These are phyloP conservation scores for Moesziomyces globuligerus DNA, from an alignment of 1,284 basidiomycete species.

Conservation along the genomic window DNA sequence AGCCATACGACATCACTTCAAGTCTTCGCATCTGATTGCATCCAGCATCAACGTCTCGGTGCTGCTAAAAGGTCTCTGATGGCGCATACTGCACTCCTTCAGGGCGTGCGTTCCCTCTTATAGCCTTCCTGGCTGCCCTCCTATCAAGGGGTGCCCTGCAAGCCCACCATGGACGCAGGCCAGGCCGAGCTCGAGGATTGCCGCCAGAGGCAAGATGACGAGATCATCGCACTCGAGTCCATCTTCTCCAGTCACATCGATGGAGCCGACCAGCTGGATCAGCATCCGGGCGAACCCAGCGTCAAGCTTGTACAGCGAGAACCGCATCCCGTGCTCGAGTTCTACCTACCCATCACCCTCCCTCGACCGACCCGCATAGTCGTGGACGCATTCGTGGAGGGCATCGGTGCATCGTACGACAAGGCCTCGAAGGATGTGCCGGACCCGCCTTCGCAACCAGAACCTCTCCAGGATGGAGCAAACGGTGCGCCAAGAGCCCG, in stretches of 20 bases:
- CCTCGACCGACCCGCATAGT: constrained; percentile 21
- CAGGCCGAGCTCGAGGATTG: constrained; percentile 26
- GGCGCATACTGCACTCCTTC: background rate
- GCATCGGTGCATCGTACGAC: background rate
- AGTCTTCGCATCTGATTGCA: too few relatives aligned
- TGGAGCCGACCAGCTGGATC: background rate
- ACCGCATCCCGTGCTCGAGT: constrained; percentile 20
- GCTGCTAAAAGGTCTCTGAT: constrained; percentile 4
- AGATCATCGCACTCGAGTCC: constrained; percentile 47
- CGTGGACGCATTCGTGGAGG: constrained; percentile 16
- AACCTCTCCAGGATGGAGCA: background rate
- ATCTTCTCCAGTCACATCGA: constrained; percentile 27
- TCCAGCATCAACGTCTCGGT: too few relatives aligned
- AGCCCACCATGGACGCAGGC: constrained; percentile 11
- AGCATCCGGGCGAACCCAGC: constrained; percentile 8
- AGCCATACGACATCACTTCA: too few relatives aligned
- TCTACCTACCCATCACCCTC: constrained; percentile 26
- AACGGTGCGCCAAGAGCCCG: background rate
- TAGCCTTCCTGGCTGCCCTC: background rate
- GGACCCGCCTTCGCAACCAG: background rate
- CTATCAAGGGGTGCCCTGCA: too few relatives aligned
- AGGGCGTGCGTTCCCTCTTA: constrained; percentile 3
- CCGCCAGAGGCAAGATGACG: constrained; percentile 42
- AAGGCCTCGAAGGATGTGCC: background rate
- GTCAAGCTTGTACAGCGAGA: constrained; percentile 13